A percentile compares a stretch with the other conserved stretches of the same genome.
phyloP scores from a whole-genome alignment of 805 yeast species.

The Candida pini region DNA sequence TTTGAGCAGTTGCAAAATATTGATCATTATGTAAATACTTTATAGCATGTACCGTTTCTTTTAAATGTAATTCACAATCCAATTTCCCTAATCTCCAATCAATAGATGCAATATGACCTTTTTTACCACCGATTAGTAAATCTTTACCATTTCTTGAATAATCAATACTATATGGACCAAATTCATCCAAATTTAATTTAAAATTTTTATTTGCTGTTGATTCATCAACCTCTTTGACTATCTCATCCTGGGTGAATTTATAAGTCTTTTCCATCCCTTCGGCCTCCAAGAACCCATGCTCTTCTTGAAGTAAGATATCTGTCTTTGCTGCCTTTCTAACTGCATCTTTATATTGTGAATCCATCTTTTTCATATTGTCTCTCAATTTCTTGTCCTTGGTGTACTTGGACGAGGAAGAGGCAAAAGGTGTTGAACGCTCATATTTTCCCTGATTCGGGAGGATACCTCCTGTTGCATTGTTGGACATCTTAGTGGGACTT shows the following conservation, averaged over 20 bases:
- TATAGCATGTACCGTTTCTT: constrained; percentile 88
- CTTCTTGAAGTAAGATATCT: constrained; percentile 79
- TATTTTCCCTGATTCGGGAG: constrained; percentile 6
- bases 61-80: constrained; percentile 74
- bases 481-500: too few relatives aligned
- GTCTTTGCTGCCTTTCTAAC: constrained; percentile 81
- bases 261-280: constrained; percentile 94
- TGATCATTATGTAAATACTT: constrained; percentile 89
- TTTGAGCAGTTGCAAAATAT: constrained; percentile 94
- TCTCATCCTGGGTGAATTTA: constrained; percentile 77
- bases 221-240: constrained; percentile 68
- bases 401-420: constrained; percentile 23
- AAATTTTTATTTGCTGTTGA: constrained; percentile 71
- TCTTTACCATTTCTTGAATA: constrained; percentile 87
- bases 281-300: constrained; percentile 82
- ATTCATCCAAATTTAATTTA: constrained; percentile 64
- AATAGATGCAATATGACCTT: constrained; percentile 93
- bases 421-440: constrained; percentile 6
- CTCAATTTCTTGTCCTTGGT: constrained; percentile 56
- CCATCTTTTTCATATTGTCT: constrained; percentile 61
- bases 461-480: too few relatives aligned
- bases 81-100: constrained; percentile 90
- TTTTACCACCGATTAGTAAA: constrained; percentile 76
- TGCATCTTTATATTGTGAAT: constrained; percentile 70
- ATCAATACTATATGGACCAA: constrained; percentile 82